Evolutionary conservation across 1,284 basidiomycete species (phyloP), one percentile per base, ranked within the genome.

Genomic region (Sporisorium sorghi): DNA sequence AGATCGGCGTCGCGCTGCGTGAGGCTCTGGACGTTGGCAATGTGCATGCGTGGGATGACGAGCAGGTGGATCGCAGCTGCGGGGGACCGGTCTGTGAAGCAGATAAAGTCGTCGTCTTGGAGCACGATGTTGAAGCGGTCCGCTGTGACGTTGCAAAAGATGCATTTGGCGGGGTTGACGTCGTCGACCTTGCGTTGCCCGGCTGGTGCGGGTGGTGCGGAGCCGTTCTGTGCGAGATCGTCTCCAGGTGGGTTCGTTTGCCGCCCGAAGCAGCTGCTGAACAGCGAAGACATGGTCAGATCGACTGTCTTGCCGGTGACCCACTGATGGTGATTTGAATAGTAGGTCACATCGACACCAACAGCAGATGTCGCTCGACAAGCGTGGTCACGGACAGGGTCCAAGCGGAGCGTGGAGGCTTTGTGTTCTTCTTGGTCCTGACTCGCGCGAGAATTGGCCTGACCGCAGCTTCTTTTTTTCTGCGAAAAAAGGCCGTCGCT

Each of bases 31-130:
- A 91, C 77, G 42, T 77, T 78, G 48, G 64, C 66, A 9, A 81
- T 87, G 76, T 92, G 91, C 9, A 63, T 74, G 73, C 88, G 89
- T 2, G 91, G 90, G 44, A 91, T 88, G 21, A 92, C 86, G 47
- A 90, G 87, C 19, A 91, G 85, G 82, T 92, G 91, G 43, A 88
- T 85, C 42, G 83, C 75, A 21, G 90, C 87, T 2, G 89, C 88
- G 7, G 91, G 91, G 39, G 86, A 88, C 30, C 87, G 86, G 83
- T 92, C 91, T 43, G 84, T 83, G 77, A 92, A 92, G 15, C 88
- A 90, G 14, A 90, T 85, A 68, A 89, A 89, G 3, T 84, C 71
- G 1, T 88, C 87, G 75, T 90, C 88, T 90, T 91, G 88, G 73
- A 88, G 88, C 0, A 90, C 83, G 23, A 92, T 84, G 42, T 87